Base-by-base conservation (phyloP, 140 eudicot species). In the Cichorium intybus region DNA sequence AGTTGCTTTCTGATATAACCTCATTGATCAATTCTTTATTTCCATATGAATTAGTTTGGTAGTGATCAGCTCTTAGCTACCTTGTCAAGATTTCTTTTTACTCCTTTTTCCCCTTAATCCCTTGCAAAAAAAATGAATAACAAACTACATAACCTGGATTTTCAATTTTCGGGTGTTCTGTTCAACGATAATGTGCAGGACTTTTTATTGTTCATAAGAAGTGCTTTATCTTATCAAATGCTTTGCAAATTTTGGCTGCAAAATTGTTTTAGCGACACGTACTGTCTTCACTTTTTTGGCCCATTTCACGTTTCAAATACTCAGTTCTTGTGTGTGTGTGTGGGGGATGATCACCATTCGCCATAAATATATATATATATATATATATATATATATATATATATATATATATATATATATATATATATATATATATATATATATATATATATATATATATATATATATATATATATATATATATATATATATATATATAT, bases 1-100 rank as follows among this genome's bases (percentile, higher is more conserved):
- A 50, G 72, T 54, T 59, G 12, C 24, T 60, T 46, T 34, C 15
- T 58, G 21, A 6, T 59, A 70, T 60, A 16, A 49, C 34, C 60
- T 45, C 27, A 31, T 24, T 49, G 54, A 60, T n/a, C n/a, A n/a
- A n/a, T 67, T 67, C 10, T 54, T 60, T 70, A 28, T 47, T 50
- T 22, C 12, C 27, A 34, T 22, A 7, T 23, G 47, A 17, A 17
- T 47, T 4, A 24, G 69, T 34, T 58, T 48, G 20, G 52, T 46
- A 45, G 17, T 39, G 62, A n/a, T n/a, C n/a, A 22, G 53, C 22
- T 22, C 50, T 70, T 47, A 21, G n/a, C 58, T 47, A 69, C 51
- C 16, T 26, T 15, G 59, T 59, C 43, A 59, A 10, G 60, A 50
- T 49, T 35, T 60, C 11, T 70, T 35, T 33, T 46, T 45, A 15